phyloP scores from a whole-genome alignment of 352 stramenopile species.

The Globisporangium splendens region DNA sequence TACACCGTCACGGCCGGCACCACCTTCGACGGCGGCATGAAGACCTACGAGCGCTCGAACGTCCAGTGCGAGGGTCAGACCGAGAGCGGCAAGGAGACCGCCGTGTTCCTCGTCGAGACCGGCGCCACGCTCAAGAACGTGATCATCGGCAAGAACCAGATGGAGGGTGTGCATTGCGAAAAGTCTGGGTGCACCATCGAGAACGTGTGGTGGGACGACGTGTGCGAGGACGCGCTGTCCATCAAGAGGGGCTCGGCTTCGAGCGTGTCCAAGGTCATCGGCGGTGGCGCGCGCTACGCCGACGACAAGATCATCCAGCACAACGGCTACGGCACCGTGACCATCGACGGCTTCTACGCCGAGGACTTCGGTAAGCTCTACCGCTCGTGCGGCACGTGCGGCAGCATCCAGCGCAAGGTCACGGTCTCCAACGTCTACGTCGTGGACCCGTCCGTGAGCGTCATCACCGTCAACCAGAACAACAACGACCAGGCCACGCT shows the following conservation, averaged over 20 bases:
- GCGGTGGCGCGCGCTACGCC: too few species aligned
- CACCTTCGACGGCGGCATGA: too few species aligned
- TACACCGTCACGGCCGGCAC: constrained; percentile 17
- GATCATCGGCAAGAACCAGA: too few species aligned
- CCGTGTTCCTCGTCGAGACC: constrained; percentile 25
- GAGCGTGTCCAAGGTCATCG: too few species aligned
- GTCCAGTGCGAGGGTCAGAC: constrained; percentile 16
- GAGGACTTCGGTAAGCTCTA: too few species aligned
- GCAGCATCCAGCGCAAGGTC: constrained; percentile 15
- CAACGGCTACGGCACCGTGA: too few species aligned
- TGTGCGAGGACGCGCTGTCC: constrained; percentile 23
- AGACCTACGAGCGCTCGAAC: constrained; percentile 24
- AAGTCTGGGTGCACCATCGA: too few species aligned
- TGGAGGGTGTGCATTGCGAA: too few species aligned
- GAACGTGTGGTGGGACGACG: constrained; percentile 31
- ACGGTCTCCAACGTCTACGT: constrained; percentile 20
- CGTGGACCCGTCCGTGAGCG: constrained; percentile 14
- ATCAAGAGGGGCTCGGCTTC: constrained; percentile 23
- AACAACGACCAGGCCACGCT: constrained; percentile 17
- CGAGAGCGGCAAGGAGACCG: constrained; percentile 14
- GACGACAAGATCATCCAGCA: too few species aligned
- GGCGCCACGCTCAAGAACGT: too few species aligned
- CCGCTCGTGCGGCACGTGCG: too few species aligned
- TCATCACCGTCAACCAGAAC: constrained; percentile 23
- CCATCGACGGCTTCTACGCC: too few species aligned